A percentile compares a stretch with the other conserved stretches of the same genome.
Evolutionary conservation across 2,329 filamentous ascomycete species (phyloP).

Genomic region (Apiospora pterosperma): DNA sequence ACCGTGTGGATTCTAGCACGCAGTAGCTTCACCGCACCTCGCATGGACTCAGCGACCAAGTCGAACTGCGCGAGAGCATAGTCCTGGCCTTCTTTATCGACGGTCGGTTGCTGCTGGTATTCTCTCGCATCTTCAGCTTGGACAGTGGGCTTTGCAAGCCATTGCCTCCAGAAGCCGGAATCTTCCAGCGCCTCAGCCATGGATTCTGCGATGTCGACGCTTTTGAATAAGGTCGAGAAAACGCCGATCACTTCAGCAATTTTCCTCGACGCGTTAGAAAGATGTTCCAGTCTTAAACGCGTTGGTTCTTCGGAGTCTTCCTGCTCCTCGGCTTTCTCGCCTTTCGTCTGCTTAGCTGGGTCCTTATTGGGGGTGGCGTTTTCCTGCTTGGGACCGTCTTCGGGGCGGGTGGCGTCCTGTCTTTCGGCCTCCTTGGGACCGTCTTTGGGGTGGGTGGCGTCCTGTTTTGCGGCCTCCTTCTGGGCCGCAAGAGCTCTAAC

Average conservation of each 20-base stretch:
- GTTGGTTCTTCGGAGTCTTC: neutral
- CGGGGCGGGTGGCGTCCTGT: neutral
- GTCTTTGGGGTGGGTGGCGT: neutral
- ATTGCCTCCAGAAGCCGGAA: neutral
- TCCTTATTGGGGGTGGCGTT: neutral
- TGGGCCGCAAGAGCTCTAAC: no score
- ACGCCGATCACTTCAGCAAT: slow-evolving; percentile 8
- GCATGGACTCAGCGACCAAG: neutral
- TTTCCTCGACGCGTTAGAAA: neutral
- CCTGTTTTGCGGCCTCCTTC: neutral
- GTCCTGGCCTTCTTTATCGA: neutral
- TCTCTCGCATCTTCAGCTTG: neutral
- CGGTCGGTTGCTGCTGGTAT: no score
- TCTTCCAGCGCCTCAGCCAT: slow-evolving; percentile 2
- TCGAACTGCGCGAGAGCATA: neutral
- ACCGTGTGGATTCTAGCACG: slow-evolving; percentile 7
- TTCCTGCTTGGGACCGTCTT: neutral
- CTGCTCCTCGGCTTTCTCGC: neutral
- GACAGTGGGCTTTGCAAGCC: neutral
- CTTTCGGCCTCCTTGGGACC: neutral
- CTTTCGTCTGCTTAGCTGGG: neutral
- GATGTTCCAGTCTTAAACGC: no score
- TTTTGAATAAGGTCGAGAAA: slow-evolving; percentile 11
- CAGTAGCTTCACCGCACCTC: slow-evolving; percentile 1
- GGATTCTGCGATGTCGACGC: slow-evolving; percentile 7